These are phyloP conservation scores for Graphilbum sp. DNA, from an alignment of 2,329 filamentous ascomycete species.

Conservation along the genomic window DNA sequence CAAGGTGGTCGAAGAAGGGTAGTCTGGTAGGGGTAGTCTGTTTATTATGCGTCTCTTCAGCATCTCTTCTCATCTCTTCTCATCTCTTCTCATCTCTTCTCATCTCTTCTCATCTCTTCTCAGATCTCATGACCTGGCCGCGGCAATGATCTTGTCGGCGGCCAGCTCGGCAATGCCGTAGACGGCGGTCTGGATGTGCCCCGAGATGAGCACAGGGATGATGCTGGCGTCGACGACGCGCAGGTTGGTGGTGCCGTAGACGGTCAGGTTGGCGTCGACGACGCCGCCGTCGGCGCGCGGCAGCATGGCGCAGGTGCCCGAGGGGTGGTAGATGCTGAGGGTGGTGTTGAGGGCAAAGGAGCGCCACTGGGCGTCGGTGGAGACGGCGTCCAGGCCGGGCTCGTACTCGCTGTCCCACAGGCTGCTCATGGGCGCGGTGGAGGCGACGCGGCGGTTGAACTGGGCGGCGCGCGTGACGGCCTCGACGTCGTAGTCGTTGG, in stretches of 20 bases:
- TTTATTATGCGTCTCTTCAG: too few species aligned
- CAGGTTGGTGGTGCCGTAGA: slow-evolving; percentile 26
- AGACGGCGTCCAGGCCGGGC: slow-evolving; percentile 18
- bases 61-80: too few species aligned
- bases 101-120: too few species aligned
- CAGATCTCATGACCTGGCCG: too few species aligned
- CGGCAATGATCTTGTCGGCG: too few species aligned
- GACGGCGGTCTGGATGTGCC: too few species aligned
- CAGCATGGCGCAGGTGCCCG: slow-evolving; percentile 28
- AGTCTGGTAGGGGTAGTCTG: too few species aligned
- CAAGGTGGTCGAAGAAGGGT: too few species aligned
- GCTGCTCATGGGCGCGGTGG: slow-evolving; percentile 17
- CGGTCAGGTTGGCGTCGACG: slow-evolving; percentile 22
- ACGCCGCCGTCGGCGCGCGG: slow-evolving; percentile 25
- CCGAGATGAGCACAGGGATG: too few species aligned
- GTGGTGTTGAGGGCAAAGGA: slow-evolving; percentile 10
- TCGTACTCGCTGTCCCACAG: too few species aligned
- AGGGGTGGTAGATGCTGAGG: slow-evolving; percentile 21
- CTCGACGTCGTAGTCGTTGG: slow-evolving; percentile 34
- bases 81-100: too few species aligned
- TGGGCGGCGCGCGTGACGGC: slow-evolving; percentile 23
- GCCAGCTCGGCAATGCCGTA: too few species aligned
- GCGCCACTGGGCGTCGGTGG: slow-evolving; percentile 12
- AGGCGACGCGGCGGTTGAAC: slow-evolving; percentile 17
- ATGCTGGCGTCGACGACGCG: slow-evolving; percentile 28